Evolutionary conservation across 2,329 filamentous ascomycete genomes (phyloP), one percentile per base, ranked within the genome.

Genomic region (Lasiodiplodia hormozganensis): DNA sequence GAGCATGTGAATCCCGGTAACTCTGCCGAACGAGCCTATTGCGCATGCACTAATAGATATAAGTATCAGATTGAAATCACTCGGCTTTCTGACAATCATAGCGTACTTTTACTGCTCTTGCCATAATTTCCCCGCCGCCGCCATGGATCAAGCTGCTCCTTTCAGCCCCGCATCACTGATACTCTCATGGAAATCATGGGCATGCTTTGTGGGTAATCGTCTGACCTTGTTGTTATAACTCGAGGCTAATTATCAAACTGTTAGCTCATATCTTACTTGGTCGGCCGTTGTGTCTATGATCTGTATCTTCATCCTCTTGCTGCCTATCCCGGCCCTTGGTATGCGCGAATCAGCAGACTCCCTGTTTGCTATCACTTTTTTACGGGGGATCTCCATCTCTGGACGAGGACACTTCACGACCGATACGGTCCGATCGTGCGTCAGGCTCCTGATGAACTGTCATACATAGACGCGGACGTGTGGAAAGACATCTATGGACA

Each of bases 371-470:
- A 74, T 18, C 72, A 70, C 43, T 69, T 74, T 14, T 70, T 75
- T 2, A 74, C 70, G 23, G 57, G 38, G 31, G 43, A 62, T 21
- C 57, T 62, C 12, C 57, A 62, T 18, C 58, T 10, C 78, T 75
- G 74, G 49, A 76, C 23, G 25, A 71, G 71, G 25, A 36, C 18
- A 2, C 73, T 80, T 1, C 82, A 84, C 62, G 73, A 77, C 8
- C 74, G 76, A 62, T 82, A 82, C 68, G 82, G 82, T 25, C 77
- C 81, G 1, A 80, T 78, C 4, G 81, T 84, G 0, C 77, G 82
- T 4, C 69, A 83, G 4, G 74, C 76, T 0, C 82, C 82, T 0
- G 77, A 76, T 25, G 80, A 84, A 54, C 34, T 66, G 31, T 54
- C 47, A 10, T 86, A 83, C 71, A 79, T 75, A 54, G 73, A 77